These are phyloP conservation scores for Pyrenula aspistea DNA, from an alignment of 495 filamentous ascomycete genomes.

Conservation along the genomic window DNA sequence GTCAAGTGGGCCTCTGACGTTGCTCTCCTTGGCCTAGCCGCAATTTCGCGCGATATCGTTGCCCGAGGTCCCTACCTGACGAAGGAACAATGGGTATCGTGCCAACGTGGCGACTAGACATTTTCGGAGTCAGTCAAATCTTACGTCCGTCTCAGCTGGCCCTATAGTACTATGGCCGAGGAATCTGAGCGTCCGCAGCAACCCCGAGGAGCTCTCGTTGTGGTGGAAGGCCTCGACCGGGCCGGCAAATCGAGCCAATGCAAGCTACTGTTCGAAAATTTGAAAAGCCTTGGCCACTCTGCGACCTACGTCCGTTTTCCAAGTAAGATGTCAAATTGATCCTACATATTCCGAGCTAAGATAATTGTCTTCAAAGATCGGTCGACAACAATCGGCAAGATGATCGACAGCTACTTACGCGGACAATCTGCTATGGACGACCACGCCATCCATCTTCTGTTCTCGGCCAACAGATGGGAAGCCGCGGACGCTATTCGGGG, in stretches of 20 bases:
- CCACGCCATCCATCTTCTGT: conserved; percentile 88
- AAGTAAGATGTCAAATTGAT: conserved; percentile 35
- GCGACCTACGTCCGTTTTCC: conserved; percentile 80
- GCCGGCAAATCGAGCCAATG: conserved; percentile 96
- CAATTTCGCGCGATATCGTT: background rate
- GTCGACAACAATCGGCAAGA: conserved; percentile 74
- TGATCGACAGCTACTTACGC: conserved; percentile 82
- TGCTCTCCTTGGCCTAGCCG: background rate
- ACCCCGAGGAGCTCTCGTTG: conserved; percentile 63
- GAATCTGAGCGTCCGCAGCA: background rate
- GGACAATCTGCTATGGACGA: conserved; percentile 67
- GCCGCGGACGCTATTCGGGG: conserved; percentile 50
- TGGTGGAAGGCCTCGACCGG: conserved; percentile 88
- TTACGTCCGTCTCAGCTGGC: too few relatives aligned
- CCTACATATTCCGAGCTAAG: background rate
- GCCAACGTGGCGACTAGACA: too few relatives aligned
- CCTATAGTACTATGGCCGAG: background rate
- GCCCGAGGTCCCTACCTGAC: too few relatives aligned
- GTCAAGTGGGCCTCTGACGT: background rate
- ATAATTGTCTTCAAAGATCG: conserved; percentile 44
- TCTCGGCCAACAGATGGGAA: conserved; percentile 96
- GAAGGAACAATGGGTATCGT: too few relatives aligned
- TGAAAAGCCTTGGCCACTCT: conserved; percentile 47
- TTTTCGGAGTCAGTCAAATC: too few relatives aligned
- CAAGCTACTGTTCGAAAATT: conserved; percentile 49